Evolutionary conservation across 78 protist species (phyloP).

Genomic region (Polysphondylium violaceum): DNA sequence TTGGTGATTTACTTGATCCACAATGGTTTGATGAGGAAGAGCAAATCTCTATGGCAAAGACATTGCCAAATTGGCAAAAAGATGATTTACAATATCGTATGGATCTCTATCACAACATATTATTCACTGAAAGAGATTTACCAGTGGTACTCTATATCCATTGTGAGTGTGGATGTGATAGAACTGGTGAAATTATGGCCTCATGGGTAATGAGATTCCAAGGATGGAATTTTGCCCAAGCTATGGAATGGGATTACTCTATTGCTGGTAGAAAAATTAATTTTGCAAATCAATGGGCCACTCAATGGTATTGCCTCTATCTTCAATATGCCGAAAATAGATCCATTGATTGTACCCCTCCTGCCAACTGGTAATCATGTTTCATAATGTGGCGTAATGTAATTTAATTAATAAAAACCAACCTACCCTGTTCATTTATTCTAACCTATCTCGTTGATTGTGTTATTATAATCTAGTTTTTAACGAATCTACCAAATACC

Average conservation of each 20-base stretch:
- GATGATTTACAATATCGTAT: conserved; percentile 53
- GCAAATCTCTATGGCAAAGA: background rate
- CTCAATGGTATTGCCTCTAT: conserved; percentile 66
- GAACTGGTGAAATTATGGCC: conserved; percentile 72
- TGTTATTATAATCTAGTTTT: too few relatives aligned
- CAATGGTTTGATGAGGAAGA: background rate
- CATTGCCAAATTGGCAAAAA: conserved; percentile 61
- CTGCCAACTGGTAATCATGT: too few relatives aligned
- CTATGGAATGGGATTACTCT: conserved; percentile 53
- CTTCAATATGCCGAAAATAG: conserved; percentile 5
- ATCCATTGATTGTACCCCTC: conserved; percentile 28
- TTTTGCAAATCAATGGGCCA: conserved; percentile 51
- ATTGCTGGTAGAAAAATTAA: conserved; percentile 47
- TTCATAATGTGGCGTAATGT: too few relatives aligned
- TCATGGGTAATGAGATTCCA: conserved; percentile 44
- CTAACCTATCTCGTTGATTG: too few relatives aligned
- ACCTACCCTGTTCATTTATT: too few relatives aligned
- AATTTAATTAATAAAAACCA: too few relatives aligned
- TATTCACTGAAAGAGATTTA: background rate
- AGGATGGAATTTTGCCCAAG: background rate
- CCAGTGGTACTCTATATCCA: conserved; percentile 51
- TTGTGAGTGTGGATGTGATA: conserved; percentile 60
- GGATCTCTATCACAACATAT: conserved; percentile 14
- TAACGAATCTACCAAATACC: too few relatives aligned
- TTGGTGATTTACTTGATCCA: conserved; percentile 60